Base-by-base conservation (phyloP, 1,284 basidiomycete species). In the Microbotryum saponariae region DNA sequence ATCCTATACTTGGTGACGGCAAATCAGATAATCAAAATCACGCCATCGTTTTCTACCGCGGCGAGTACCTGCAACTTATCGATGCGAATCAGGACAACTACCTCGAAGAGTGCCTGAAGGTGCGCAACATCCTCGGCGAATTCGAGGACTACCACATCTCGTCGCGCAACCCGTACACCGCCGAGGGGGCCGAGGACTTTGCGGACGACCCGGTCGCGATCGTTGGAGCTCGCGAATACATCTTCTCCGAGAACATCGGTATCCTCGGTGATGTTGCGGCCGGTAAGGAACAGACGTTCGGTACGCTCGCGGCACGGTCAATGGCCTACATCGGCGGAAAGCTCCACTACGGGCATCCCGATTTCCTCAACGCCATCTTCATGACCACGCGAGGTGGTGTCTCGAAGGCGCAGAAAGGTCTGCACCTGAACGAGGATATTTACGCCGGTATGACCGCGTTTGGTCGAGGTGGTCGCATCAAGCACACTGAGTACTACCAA, bases 11-110 rank as follows among this genome's bases (percentile, higher is more conserved):
- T 57, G 96, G 96, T 68, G 96, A 98, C 75, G 96, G 94, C 69
- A 98, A 98, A 79, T 96, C 92, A 59, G 94, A 98, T 81, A 98
- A 98, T 78, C 96, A 98, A 83, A 98, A 98, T 77, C 94, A 98
- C 73, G 92, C 94, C 49, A 94, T 98, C 76, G 86, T 98, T 77
- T 98, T 97, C 81, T 94, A 98, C 79, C 91, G 94, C 67, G 94
- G 94, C 69, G 96, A 98, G 78, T 98, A 97, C 78, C 81, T 98
- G 14, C 94, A 99, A 79, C 88, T 97, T 68, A 97, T 98, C 76
- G 96, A 98, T 73, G 96, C 94, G 73, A 98, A 98, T 78, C 94
- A 98, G 81, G 94, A 98, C 80, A 97, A 98, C 79, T 99, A 99
- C 74, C 85, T 99, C 69, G 94, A 99, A 77, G 94, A 99, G 76